phyloP scores from a whole-genome alignment of 257 asterid genomes.

The Buddleja alternifolia region DNA sequence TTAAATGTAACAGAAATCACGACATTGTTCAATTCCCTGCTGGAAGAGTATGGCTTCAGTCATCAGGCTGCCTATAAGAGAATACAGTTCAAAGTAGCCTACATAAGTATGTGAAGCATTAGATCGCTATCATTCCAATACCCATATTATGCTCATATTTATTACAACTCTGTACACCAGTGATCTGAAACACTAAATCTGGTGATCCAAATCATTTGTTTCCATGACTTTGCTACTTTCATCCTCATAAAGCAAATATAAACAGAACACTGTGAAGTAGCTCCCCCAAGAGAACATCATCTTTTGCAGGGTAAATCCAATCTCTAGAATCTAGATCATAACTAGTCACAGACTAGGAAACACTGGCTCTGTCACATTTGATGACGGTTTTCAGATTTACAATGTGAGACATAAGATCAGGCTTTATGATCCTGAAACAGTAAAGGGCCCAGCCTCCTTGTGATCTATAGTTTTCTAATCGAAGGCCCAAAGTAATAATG shows the following conservation, averaged over 20 bases:
- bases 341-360: not conserved
- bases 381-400: too few species aligned
- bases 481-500: not conserved
- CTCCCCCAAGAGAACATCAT: not conserved
- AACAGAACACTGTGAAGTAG: not conserved
- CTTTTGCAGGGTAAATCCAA: not conserved
- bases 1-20: constrained; percentile 16
- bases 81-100: constrained; percentile 6
- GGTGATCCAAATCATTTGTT: not conserved
- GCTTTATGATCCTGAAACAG: constrained; percentile 11
- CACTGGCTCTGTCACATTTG: not conserved
- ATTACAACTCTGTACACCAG: not conserved
- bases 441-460: not conserved
- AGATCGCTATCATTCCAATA: not conserved
- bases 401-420: not conserved
- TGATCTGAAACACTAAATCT: constrained; percentile 2
- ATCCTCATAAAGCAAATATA: too few species aligned
- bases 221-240: too few species aligned
- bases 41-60: constrained; percentile 10
- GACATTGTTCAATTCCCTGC: constrained; percentile 9
- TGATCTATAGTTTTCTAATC: not conserved
- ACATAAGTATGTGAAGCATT: not conserved
- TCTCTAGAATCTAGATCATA: too few species aligned
- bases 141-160: not conserved
- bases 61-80: constrained; percentile 14